These are phyloP conservation scores for Fusarium succisae DNA, from an alignment of 2,329 filamentous ascomycete species.

Conservation along the genomic window DNA sequence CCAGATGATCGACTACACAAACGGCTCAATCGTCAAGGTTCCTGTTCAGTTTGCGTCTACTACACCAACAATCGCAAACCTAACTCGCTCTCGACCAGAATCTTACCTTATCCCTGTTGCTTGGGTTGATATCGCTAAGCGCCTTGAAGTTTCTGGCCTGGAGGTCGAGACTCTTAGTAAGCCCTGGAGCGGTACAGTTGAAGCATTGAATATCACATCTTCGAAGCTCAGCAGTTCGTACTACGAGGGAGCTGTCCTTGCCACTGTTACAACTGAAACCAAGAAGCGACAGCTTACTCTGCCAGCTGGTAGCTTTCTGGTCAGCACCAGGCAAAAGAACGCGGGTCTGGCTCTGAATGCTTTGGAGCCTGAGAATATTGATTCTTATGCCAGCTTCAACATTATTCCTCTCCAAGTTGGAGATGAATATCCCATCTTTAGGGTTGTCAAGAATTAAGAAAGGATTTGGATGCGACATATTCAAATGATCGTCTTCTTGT, in stretches of 20 bases:
- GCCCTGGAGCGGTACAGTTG: slow-evolving; percentile 40
- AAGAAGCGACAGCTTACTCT: slow-evolving; percentile 33
- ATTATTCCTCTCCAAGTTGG: slow-evolving; percentile 42
- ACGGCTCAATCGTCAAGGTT: slow-evolving; percentile 41
- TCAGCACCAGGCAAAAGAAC: slow-evolving; percentile 48
- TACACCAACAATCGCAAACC: slow-evolving; percentile 40
- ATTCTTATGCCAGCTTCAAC: slow-evolving; percentile 46
- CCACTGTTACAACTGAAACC: slow-evolving; percentile 32
- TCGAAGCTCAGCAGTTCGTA: slow-evolving; percentile 30
- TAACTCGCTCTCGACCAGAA: slow-evolving; percentile 45
- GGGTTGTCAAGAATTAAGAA: slow-evolving; percentile 9
- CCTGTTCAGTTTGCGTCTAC: slow-evolving; percentile 44
- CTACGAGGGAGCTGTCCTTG: slow-evolving; percentile 42
- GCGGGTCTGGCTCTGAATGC: slow-evolving; percentile 43
- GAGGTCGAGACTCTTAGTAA: slow-evolving; percentile 37
- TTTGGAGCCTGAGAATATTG: slow-evolving; percentile 47
- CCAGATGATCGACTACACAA: slow-evolving; percentile 40
- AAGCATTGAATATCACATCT: slow-evolving; percentile 42
- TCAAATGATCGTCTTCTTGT: background rate
- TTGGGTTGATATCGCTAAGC: slow-evolving; percentile 43
- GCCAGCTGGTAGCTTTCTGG: slow-evolving; percentile 44
- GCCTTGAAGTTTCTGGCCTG: slow-evolving; percentile 39
- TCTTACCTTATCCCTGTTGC: slow-evolving; percentile 44
- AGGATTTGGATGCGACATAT: too few species aligned
- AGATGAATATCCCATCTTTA: slow-evolving; percentile 46